These are phyloP conservation scores for Picea sitchensis DNA, from an alignment of 75 land plant genomes.

Conservation along the genomic window DNA sequence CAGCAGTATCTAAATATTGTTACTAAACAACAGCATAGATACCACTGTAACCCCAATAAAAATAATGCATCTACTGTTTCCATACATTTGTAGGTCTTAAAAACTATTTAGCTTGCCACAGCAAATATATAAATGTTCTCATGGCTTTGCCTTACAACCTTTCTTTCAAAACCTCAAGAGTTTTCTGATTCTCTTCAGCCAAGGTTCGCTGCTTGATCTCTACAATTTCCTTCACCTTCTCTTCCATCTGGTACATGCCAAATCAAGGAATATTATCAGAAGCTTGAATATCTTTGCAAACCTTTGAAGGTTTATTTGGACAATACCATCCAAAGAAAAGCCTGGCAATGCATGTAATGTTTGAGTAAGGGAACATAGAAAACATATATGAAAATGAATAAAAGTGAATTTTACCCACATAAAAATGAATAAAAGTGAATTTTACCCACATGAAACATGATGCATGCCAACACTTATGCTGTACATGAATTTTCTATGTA, in stretches of 20 bases:
- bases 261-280: not conserved
- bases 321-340: not conserved
- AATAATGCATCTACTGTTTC: conserved; percentile 3
- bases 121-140: not conserved
- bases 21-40: not conserved
- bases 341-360: not conserved
- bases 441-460: not conserved
- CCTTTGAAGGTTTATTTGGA: not conserved
- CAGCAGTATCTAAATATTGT: conserved; percentile 2
- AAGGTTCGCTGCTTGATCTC: conserved; percentile 92
- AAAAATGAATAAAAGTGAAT: not conserved
- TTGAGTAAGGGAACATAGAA: not conserved
- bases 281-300: conserved; percentile 2
- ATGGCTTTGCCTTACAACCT: conserved; percentile 39
- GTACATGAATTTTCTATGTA: not conserved
- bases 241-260: conserved; percentile 73
- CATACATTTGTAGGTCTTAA: not conserved
- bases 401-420: not conserved
- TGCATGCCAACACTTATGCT: not conserved
- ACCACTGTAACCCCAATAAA: not conserved
- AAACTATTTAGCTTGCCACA: not conserved
- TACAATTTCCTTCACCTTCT: conserved; percentile 91
- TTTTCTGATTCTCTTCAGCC: conserved; percentile 97
- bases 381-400: not conserved
- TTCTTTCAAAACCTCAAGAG: conserved; percentile 86